Evolutionary conservation across 1,284 basidiomycete genomes (phyloP).

Genomic region (Boletellus sp.): DNA sequence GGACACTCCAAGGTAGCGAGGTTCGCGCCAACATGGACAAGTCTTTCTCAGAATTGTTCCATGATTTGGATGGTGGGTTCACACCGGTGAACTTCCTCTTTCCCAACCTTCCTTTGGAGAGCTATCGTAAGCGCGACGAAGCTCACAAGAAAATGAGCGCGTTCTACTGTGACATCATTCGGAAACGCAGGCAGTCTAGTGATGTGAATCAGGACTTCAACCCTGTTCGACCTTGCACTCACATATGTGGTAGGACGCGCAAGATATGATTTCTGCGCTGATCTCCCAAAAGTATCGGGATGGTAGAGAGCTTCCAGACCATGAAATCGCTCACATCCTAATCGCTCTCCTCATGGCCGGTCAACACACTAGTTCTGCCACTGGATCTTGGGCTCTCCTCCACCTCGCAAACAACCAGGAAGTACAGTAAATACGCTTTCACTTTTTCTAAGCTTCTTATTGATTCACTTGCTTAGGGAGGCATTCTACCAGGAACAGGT

Average conservation of each 20-base stretch:
- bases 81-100: constrained; percentile 94
- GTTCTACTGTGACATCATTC: constrained; percentile 90
- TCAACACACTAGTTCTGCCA: constrained; percentile 95
- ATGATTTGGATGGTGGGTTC: constrained; percentile 91
- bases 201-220: constrained; percentile 32
- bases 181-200: constrained; percentile 62
- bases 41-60: constrained; percentile 82
- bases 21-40: constrained; percentile 80
- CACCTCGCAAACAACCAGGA: constrained; percentile 83
- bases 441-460: neutral
- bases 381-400: constrained; percentile 88
- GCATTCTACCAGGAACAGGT: constrained; percentile 89
- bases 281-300: constrained; percentile 85
- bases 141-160: constrained; percentile 94
- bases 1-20: constrained; percentile 92
- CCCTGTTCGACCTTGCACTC: constrained; percentile 1
- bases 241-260: constrained; percentile 51
- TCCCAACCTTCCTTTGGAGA: constrained; percentile 88
- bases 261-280: constrained; percentile 93
- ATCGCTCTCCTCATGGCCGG: constrained; percentile 96
- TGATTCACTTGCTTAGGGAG: constrained; percentile 45
- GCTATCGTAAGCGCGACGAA: constrained; percentile 82
- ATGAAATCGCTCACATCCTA: constrained; percentile 97
- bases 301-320: constrained; percentile 77
- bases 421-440: constrained; percentile 56